phyloP scores from a whole-genome alignment of 495 filamentous ascomycete species.

The Xylaria nigripes region DNA sequence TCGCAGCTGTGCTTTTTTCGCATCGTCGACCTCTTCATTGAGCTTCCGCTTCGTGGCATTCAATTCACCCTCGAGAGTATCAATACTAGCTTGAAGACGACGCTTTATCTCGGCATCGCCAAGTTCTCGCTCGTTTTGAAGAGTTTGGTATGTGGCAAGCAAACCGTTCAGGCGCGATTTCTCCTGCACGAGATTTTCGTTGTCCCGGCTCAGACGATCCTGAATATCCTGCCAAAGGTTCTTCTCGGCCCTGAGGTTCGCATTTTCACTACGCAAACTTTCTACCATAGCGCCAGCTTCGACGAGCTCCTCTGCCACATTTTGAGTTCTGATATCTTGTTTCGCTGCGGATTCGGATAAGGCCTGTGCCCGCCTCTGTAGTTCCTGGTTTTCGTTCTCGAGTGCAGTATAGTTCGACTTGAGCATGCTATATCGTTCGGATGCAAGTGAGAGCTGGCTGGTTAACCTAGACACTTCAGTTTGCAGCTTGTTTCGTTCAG shows the following conservation, averaged over 20 bases:
- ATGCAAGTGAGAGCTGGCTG: slow-evolving; percentile 71
- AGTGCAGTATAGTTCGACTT: slow-evolving; percentile 76
- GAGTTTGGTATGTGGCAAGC: slow-evolving; percentile 69
- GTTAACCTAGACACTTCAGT: slow-evolving; percentile 66
- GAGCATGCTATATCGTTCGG: slow-evolving; percentile 82
- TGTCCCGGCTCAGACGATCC: slow-evolving; percentile 75
- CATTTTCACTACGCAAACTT: slow-evolving; percentile 80
- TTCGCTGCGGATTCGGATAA: slow-evolving; percentile 76
- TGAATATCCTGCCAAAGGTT: slow-evolving; percentile 87
- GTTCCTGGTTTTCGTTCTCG: slow-evolving; percentile 72
- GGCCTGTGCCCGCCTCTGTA: slow-evolving; percentile 68
- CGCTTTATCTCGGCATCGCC: slow-evolving; percentile 73
- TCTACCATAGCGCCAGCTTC: slow-evolving; percentile 75
- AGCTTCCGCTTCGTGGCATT: slow-evolving; percentile 73
- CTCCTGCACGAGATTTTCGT: slow-evolving; percentile 75
- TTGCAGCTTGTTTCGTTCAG: slow-evolving; percentile 72
- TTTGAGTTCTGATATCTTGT: slow-evolving; percentile 81
- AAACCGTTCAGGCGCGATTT: slow-evolving; percentile 69
- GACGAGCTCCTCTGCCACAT: slow-evolving; percentile 86
- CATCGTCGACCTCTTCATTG: slow-evolving; percentile 72
- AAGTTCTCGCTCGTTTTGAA: slow-evolving; percentile 85
- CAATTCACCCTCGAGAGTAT: slow-evolving; percentile 70
- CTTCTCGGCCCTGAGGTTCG: slow-evolving; percentile 90
- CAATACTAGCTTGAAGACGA: slow-evolving; percentile 64
- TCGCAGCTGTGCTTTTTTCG: slow-evolving; percentile 65